A percentile compares a stretch with the other conserved stretches of the same genome.
These are phyloP conservation scores for Rhynchosporium graminicola DNA, from an alignment of 2,329 filamentous ascomycete species.

Conservation along the genomic window DNA sequence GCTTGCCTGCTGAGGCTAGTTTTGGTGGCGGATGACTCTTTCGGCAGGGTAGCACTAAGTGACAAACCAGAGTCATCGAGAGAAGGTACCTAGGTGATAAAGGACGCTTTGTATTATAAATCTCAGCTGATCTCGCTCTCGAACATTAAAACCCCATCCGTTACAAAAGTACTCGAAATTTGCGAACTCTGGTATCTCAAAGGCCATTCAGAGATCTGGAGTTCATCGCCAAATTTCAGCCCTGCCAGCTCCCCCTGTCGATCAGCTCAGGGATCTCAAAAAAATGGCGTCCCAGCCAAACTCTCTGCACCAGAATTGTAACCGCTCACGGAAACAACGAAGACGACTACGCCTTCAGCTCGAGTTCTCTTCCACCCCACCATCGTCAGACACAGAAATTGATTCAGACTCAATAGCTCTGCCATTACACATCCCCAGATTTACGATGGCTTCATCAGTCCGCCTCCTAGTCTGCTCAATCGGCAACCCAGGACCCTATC, in stretches of 20 bases:
- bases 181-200: too few species aligned
- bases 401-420: slow-evolving; percentile 2
- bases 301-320: slow-evolving; percentile 2
- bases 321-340: slow-evolving; percentile 22
- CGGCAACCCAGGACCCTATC: slow-evolving; percentile 78
- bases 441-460: slow-evolving; percentile 34
- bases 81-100: background rate
- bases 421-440: slow-evolving; percentile 5
- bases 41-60: slow-evolving; percentile 9
- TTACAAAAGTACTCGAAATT: too few species aligned
- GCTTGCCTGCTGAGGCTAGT: background rate
- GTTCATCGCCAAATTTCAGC: slow-evolving; percentile 15
- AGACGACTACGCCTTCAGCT: slow-evolving; percentile 7
- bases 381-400: slow-evolving; percentile 13
- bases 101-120: background rate
- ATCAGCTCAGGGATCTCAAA: slow-evolving; percentile 11
- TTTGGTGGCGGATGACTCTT: slow-evolving; percentile 18
- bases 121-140: background rate
- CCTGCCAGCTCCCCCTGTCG: slow-evolving; percentile 12
- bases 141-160: background rate
- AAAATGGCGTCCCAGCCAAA: slow-evolving; percentile 23
- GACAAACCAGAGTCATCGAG: slow-evolving; percentile 19
- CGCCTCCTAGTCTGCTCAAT: slow-evolving; percentile 81
- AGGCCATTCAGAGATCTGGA: background rate
- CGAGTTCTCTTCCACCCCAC: background rate